phyloP scores from a whole-genome alignment of 495 filamentous ascomycete genomes.

The Talaromyces borbonicus region DNA sequence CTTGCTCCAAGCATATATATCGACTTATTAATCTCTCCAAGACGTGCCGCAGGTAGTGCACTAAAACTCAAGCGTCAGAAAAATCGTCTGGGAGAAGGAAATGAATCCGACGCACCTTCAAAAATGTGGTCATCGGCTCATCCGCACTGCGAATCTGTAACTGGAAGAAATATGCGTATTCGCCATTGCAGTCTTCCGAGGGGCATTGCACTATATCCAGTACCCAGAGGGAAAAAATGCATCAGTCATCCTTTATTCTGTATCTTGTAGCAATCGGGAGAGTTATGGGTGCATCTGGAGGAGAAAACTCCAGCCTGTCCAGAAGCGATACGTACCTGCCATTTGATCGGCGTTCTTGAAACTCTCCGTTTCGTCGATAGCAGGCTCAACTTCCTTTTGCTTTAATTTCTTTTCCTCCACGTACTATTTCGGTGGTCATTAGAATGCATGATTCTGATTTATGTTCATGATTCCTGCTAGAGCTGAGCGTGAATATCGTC shows the following conservation, averaged over 20 bases:
- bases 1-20: constrained; percentile 8
- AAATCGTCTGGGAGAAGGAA: constrained; percentile 14
- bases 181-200: constrained; percentile 60
- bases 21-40: constrained; percentile 41
- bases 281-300: too few species aligned
- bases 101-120: constrained; percentile 50
- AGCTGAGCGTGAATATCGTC: background rate
- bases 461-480: background rate
- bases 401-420: constrained; percentile 65
- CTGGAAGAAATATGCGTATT: constrained; percentile 85
- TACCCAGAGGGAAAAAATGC: constrained; percentile 7
- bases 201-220: constrained; percentile 73
- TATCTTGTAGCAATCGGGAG: background rate
- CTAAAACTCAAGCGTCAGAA: constrained; percentile 13
- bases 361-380: constrained; percentile 75
- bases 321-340: constrained; percentile 35
- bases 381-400: constrained; percentile 79
- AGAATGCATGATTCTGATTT: background rate
- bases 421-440: constrained; percentile 42
- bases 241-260: background rate
- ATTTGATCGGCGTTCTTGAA: constrained; percentile 88
- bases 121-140: constrained; percentile 96
- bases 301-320: too few species aligned
- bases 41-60: constrained; percentile 33
- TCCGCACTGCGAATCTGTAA: constrained; percentile 97